Percentiles rank a stretch among this genome's conserved stretches.
These are phyloP conservation scores for Verticillium isaacii DNA, from an alignment of 2,329 filamentous ascomycete genomes.

Conservation along the genomic window DNA sequence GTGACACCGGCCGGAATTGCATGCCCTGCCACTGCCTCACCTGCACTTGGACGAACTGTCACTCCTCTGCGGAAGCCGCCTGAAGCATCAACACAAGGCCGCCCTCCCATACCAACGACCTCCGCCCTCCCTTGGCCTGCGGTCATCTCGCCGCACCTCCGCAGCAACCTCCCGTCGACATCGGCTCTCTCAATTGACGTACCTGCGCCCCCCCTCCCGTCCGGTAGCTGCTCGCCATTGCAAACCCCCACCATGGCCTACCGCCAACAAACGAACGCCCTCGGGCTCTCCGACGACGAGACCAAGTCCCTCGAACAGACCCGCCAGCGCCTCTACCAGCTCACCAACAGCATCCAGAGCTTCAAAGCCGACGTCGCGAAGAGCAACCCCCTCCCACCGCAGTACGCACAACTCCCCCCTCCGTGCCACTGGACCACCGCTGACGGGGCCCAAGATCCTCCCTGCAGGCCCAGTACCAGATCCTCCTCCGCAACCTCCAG, in stretches of 20 bases:
- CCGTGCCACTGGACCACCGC: neutral
- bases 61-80: neutral
- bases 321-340: slow-evolving; percentile 61
- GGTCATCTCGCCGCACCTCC: neutral
- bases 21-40: neutral
- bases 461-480: slow-evolving; percentile 65
- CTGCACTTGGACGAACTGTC: neutral
- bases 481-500: slow-evolving; percentile 66
- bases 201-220: neutral
- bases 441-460: slow-evolving; percentile 48
- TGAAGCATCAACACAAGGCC: neutral
- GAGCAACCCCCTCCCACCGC: slow-evolving; percentile 61
- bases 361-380: slow-evolving; percentile 56
- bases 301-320: slow-evolving; percentile 67
- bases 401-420: slow-evolving; percentile 39
- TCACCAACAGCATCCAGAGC: slow-evolving; percentile 63
- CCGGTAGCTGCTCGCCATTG: neutral
- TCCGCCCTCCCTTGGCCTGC: neutral
- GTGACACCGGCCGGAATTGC: neutral
- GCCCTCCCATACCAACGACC: neutral
- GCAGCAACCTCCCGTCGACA: neutral
- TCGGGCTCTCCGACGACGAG: slow-evolving; percentile 54
- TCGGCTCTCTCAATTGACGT: neutral
- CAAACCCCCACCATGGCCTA: slow-evolving; percentile 1
- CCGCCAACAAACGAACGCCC: slow-evolving; percentile 9